These are phyloP conservation scores for Blastobotrys aristatus DNA, from an alignment of 1,139 yeast species.

Conservation along the genomic window DNA sequence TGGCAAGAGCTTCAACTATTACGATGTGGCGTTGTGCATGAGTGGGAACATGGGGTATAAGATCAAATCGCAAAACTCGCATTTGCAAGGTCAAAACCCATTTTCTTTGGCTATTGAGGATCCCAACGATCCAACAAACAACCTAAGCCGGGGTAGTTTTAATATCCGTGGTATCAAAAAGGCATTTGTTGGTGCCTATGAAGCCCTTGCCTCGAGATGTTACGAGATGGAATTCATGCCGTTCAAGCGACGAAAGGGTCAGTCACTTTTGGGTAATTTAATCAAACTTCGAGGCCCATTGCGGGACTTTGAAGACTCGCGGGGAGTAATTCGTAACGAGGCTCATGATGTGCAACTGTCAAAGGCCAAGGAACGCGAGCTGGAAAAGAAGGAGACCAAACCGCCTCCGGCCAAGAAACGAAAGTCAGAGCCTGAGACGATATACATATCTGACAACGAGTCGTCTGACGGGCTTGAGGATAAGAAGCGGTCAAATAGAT, in stretches of 20 bases:
- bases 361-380: background rate
- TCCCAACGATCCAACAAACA: slow-evolving; percentile 78
- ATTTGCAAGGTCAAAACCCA: slow-evolving; percentile 47
- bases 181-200: slow-evolving; percentile 90
- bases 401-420: slow-evolving; percentile 3
- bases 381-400: background rate
- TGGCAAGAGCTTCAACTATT: slow-evolving; percentile 88
- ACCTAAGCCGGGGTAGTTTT: slow-evolving; percentile 81
- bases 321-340: slow-evolving; percentile 34
- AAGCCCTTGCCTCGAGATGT: slow-evolving; percentile 47
- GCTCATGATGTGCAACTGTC: slow-evolving; percentile 5
- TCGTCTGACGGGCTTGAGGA: background rate
- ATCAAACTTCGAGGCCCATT: slow-evolving; percentile 70
- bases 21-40: slow-evolving; percentile 48
- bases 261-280: slow-evolving; percentile 75
- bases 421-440: slow-evolving; percentile 6
- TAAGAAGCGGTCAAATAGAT: background rate
- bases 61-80: slow-evolving; percentile 51
- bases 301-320: slow-evolving; percentile 76
- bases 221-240: slow-evolving; percentile 47
- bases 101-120: slow-evolving; percentile 81
- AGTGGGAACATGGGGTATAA: slow-evolving; percentile 49
- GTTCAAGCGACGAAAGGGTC: slow-evolving; percentile 63
- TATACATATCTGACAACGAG: slow-evolving; percentile 13
- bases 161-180: slow-evolving; percentile 75